Evolutionary conservation across 495 filamentous ascomycete genomes (phyloP), one percentile per base, ranked within the genome.

Genomic region (Bathelium albidoporum): DNA sequence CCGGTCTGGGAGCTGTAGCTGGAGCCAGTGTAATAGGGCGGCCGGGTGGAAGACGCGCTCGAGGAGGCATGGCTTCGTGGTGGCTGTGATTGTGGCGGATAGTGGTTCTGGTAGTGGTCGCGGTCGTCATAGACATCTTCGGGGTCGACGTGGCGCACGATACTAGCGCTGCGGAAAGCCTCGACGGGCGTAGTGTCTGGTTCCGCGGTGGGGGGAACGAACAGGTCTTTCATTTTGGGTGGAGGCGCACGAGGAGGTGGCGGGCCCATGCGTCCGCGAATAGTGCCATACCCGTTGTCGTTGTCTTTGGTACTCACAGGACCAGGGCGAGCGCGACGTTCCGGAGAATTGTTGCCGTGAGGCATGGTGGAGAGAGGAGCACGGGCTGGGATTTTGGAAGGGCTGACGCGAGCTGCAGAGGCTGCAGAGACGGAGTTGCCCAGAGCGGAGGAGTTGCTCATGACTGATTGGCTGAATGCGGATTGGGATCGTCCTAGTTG

Each of bases 151-250:
- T 89, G 85, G 31, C 91, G 84, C 9, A 96, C 89, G 32, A 89
- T 83, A 66, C 88, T 90, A 16, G 81, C 79, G 66, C 83, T 82
- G 43, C 87, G 83, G 53, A 64, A 58, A 32, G 52, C 52, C 41
- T 69, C 62, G 36, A 11, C 14, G 22, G 65, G 63, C 1, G 55
- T 32, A 20, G 64, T 39, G 65, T 71, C 66, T 26, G 72, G 61
- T 4, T 70, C 70, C 0, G 84, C 84, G n/a, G 87, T 85, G 22
- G 83, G 85, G 1, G 87, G 86, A 20, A 87, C 77, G 29, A 86
- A 86, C 14, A 94, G 85, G 63, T 92, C 90, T 66, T 91, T 83
- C 91, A 96, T 95, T 71, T 90, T 89, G 34, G 91, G 91, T 34
- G 91, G 91, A 32, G 91, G 90, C 18, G 86, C 86, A 65, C 87